Percentiles rank a stretch among this genome's conserved stretches.
Conservation (phyloP, 2,329 filamentous ascomycete species). For the Tricladium varicosporioides region DNA sequence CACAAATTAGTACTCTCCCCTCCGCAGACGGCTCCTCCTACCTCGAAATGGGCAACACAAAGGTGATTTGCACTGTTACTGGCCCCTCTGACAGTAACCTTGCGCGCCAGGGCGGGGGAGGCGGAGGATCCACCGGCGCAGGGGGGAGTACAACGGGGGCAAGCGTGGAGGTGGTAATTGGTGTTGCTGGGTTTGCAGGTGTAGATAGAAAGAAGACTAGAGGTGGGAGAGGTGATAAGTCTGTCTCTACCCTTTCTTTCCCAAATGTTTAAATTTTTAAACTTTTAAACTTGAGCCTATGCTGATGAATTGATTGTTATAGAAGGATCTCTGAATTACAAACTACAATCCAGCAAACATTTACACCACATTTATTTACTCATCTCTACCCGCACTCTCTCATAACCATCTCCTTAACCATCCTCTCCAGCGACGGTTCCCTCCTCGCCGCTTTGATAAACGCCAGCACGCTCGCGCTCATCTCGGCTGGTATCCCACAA, state of each 20-base stretch:
- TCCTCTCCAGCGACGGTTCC: slow-evolving; percentile 87
- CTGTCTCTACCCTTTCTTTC: too few species aligned
- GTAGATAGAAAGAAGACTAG: slow-evolving; percentile 70
- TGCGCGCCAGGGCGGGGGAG: slow-evolving; percentile 38
- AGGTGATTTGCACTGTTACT: slow-evolving; percentile 88
- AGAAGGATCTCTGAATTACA: slow-evolving; percentile 81
- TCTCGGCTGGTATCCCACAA: slow-evolving; percentile 96
- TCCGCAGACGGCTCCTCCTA: slow-evolving; percentile 91
- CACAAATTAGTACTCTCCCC: slow-evolving; percentile 87
- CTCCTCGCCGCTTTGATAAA: slow-evolving; percentile 89
- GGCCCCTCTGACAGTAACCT: slow-evolving; percentile 67
- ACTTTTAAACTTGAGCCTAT: too few species aligned
- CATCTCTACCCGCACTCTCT: slow-evolving; percentile 86
- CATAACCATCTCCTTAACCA: slow-evolving; percentile 79
- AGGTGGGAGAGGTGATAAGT: slow-evolving; percentile 76
- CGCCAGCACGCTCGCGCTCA: slow-evolving; percentile 83
- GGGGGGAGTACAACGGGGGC: slow-evolving; percentile 43
- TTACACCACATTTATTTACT: slow-evolving; percentile 71
- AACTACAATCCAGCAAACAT: slow-evolving; percentile 76
- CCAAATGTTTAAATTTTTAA: too few species aligned
- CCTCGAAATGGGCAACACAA: slow-evolving; percentile 96
- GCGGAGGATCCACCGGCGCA: slow-evolving; percentile 38
- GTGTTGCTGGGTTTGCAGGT: slow-evolving; percentile 82
- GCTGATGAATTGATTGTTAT: too few species aligned
- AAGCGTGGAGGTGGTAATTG: slow-evolving; percentile 76